Evolutionary conservation across 1,139 yeast species (phyloP), one percentile per base, ranked within the genome.

Genomic region (Maudiozyma humilis): DNA sequence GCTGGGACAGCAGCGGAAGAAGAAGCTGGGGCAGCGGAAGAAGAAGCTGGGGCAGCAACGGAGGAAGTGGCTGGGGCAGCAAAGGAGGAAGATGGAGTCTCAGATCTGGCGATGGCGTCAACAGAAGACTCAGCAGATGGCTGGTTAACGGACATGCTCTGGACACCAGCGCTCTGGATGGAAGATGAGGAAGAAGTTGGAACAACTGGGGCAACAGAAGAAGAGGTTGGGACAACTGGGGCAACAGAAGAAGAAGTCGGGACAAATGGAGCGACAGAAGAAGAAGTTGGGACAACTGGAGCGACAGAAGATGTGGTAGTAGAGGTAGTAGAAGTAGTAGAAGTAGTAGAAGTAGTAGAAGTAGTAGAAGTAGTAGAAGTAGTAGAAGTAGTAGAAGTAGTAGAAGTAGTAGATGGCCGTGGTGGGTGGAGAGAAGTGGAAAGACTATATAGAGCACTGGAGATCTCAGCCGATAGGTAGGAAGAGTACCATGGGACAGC

Each of bases 401-500:
- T 10, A 6, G 27, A 10, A 23, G 27, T 10, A 23, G 27, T 10
- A 18, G 43, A 23, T 8, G 39, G 10, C 8, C 20, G 10, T n/a
- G 39, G 31, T 13, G 39, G 31, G 2, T 36, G 10, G 13, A 12
- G 16, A 34, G 37, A 13, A 5, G 37, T 12, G 4, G 25, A 30
- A 14, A 36, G 19, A 25, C 20, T 25, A 14, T 31, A 31, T 14
- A 36, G 23, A 36, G 40, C 40, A n/a, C 16, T 27, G 13, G 25
- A 29, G 20, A 42, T 38, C 16, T 42, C 44, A n/a, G 38, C 18
- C 6, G 44, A 42, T 17, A 44, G 27, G 38, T 44, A 44, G 27
- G 40, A 32, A 19, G 36, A n/a, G 30, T 44, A 44, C 47, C 47
- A 44, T 42, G 47, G 47, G 13, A 42, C 31, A 8, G 36, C 35